Evolutionary conservation across 495 filamentous ascomycete species (phyloP).

Genomic region (Lepidopterella palustris): DNA sequence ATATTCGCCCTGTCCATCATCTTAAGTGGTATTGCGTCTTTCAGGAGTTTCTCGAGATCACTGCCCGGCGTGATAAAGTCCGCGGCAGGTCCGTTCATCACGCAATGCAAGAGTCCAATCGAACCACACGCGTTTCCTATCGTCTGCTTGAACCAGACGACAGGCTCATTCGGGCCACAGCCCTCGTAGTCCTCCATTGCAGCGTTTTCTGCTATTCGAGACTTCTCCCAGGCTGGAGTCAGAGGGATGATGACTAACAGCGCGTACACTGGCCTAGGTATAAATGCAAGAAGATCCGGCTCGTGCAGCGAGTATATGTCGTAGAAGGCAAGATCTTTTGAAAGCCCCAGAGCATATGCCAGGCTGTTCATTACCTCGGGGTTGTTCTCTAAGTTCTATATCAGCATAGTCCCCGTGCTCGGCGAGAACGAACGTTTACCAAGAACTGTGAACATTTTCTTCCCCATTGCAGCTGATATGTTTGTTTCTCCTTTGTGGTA

Average conservation of each 20-base stretch:
- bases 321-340: constrained; percentile 20
- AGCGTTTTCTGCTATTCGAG: constrained; percentile 59
- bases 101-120: constrained; percentile 70
- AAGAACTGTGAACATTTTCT: too few species aligned
- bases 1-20: constrained; percentile 57
- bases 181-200: constrained; percentile 42
- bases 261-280: constrained; percentile 18
- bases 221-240: constrained; percentile 63
- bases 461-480: too few species aligned
- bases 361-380: constrained; percentile 39
- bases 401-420: too few species aligned
- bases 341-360: constrained; percentile 23
- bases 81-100: constrained; percentile 54
- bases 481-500: too few species aligned
- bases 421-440: too few species aligned
- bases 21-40: constrained; percentile 44
- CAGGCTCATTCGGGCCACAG: constrained; percentile 48
- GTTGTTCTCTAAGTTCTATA: constrained; percentile 29
- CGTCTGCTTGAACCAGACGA: constrained; percentile 85
- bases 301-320: constrained; percentile 31
- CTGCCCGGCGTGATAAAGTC: constrained; percentile 40
- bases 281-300: constrained; percentile 9
- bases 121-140: constrained; percentile 81
- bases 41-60: constrained; percentile 43
- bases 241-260: constrained; percentile 24